Percentiles rank a stretch among this genome's conserved stretches.
These are phyloP conservation scores for Yarrowia sp. DNA, from an alignment of 805 yeast genomes.

Conservation along the genomic window DNA sequence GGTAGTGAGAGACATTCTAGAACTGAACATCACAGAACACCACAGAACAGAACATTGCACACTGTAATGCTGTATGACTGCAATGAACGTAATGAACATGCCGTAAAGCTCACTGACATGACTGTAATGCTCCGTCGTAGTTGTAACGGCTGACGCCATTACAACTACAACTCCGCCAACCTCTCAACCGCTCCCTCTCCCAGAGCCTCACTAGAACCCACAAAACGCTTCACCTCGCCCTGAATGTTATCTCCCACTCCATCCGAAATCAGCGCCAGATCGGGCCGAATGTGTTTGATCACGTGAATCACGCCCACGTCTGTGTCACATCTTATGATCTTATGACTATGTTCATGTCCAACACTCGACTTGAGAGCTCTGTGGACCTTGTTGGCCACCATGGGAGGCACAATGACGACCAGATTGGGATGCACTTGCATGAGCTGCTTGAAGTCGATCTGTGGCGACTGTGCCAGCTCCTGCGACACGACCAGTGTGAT, in stretches of 20 bases:
- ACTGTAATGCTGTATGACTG: too few relatives aligned
- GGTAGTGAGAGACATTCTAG: too few relatives aligned
- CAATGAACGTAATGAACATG: too few relatives aligned
- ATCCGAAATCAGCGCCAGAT: constrained; percentile 32
- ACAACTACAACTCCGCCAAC: not conserved
- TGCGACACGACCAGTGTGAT: constrained; percentile 25
- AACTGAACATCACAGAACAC: too few relatives aligned
- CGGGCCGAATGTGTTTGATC: constrained; percentile 49
- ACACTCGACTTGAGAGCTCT: constrained; percentile 30
- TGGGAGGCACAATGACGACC: constrained; percentile 38
- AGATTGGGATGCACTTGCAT: constrained; percentile 30
- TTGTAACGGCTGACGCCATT: too few relatives aligned
- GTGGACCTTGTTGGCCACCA: constrained; percentile 23
- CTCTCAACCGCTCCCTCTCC: constrained; percentile 7
- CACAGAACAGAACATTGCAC: too few relatives aligned
- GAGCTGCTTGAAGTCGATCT: constrained; percentile 29
- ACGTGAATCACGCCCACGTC: constrained; percentile 52
- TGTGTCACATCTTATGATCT: constrained; percentile 48
- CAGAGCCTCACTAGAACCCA: constrained; percentile 27
- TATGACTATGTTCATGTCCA: constrained; percentile 33
- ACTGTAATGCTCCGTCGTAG: too few relatives aligned
- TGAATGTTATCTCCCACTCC: constrained; percentile 27
- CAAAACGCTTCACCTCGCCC: constrained; percentile 27
- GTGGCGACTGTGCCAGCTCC: constrained; percentile 26
- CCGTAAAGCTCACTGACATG: too few relatives aligned